Base-by-base conservation (phyloP, 129 eudicot species). In the Chrysanthemum seticuspe region DNA sequence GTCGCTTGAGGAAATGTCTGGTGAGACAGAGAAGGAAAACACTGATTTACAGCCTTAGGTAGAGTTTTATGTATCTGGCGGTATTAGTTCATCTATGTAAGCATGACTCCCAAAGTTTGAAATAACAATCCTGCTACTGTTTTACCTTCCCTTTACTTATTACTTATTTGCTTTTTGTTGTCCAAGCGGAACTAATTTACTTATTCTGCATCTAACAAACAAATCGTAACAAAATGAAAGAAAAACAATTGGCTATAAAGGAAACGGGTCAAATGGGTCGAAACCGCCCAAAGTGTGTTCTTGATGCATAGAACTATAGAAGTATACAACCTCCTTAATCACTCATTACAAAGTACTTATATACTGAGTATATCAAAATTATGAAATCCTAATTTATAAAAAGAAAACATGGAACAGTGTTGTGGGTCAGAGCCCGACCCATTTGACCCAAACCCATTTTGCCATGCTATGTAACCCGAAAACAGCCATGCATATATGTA, bases 1-100 rank as follows among this genome's bases (percentile, higher is more conserved):
- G 73, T 86, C 90, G 51, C 82, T 86, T 14, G 90, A 86, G 79
- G 90, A 86, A 45, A 80, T 83, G 74, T 73, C 85, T 0, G 78
- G 80, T 23, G 90, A 86, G 65, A 62, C 76, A 29, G 71, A 78
- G 21, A 74, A 57, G 15, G 59, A 54, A 51, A 57, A 27, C 45
- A 49, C 48, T 8, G 62, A 54, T 61, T 78, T 68, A 58, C 67
- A 47, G 54, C 62, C 61, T 55, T 71, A 78, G 59, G 12, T 55
- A 53, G 53, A 65, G 62, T 71, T 48, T 16, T 40, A 53, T 52
- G 71, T 71, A 71, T 64, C 61, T 10, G 8, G 53, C 31, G 45
- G 53, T 16, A 16, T 63, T 62, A 63, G 48, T 57, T 29, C 36
- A 56, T 48, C 19, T 15, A 16, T 58, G 59, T 44, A 16, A 68